Evolutionary conservation across 1,139 yeast species (phyloP).

Genomic region (Blastobotrys arbuscula): DNA sequence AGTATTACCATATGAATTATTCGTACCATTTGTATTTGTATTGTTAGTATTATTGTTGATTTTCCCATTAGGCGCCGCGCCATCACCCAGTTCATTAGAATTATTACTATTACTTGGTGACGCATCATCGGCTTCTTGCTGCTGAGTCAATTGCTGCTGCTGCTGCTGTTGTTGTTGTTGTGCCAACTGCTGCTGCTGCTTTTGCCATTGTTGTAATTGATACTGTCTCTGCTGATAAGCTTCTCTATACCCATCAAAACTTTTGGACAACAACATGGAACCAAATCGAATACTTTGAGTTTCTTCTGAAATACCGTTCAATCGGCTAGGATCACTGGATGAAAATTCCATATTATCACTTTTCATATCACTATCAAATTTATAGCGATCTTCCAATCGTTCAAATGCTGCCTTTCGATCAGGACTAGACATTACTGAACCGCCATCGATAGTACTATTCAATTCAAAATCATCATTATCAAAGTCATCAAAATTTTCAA

Average conservation of each 20-base stretch:
- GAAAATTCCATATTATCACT: slow-evolving; percentile 49
- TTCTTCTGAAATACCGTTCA: slow-evolving; percentile 77
- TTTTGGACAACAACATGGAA: slow-evolving; percentile 80
- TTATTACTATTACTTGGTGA: too few relatives aligned
- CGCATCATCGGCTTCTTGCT: slow-evolving; percentile 1
- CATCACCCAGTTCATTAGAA: neutral
- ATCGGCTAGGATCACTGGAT: slow-evolving; percentile 56
- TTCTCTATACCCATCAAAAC: slow-evolving; percentile 63
- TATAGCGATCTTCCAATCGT: slow-evolving; percentile 67
- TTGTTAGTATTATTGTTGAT: neutral
- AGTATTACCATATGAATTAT: neutral
- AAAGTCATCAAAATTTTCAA: slow-evolving; percentile 20
- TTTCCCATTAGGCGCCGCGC: neutral
- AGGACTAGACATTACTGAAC: slow-evolving; percentile 16
- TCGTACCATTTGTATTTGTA: neutral
- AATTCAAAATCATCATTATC: slow-evolving; percentile 24
- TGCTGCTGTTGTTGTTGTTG: slow-evolving; percentile 17
- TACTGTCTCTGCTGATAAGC: slow-evolving; percentile 37
- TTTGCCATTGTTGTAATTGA: slow-evolving; percentile 27
- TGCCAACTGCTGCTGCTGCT: slow-evolving; percentile 16
- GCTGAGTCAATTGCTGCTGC: slow-evolving; percentile 20
- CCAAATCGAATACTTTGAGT: slow-evolving; percentile 91
- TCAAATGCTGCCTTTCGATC: slow-evolving; percentile 28
- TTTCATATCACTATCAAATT: slow-evolving; percentile 61
- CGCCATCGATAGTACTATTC: neutral